phyloP scores from a whole-genome alignment of 1,139 yeast species.

The Blastobotrys buckinghamii region DNA sequence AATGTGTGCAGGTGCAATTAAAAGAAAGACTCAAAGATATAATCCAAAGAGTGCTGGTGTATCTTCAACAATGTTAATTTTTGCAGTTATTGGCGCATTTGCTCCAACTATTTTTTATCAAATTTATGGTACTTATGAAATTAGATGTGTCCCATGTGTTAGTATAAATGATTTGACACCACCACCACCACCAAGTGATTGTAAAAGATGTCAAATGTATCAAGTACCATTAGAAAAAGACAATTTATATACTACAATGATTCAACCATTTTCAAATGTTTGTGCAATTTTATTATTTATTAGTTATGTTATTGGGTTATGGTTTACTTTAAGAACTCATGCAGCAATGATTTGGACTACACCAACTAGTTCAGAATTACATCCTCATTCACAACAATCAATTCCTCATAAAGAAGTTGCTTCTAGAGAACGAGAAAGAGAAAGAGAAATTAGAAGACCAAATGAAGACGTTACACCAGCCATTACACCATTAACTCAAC shows the following conservation, averaged over 20 bases:
- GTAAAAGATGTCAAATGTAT: conserved; percentile 69
- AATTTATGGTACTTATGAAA: conserved; percentile 82
- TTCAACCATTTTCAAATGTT: conserved; percentile 74
- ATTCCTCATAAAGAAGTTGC: not conserved
- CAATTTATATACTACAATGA: conserved; percentile 52
- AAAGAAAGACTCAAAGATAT: conserved; percentile 86
- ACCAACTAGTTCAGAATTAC: conserved; percentile 39
- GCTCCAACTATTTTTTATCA: conserved; percentile 90
- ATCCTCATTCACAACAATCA: not conserved
- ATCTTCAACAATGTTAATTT: conserved; percentile 88
- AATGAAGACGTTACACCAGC: not conserved
- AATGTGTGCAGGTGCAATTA: conserved; percentile 95
- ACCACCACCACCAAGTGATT: conserved; percentile 37
- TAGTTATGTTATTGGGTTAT: conserved; percentile 84
- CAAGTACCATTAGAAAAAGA: conserved; percentile 71
- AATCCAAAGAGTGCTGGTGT: conserved; percentile 97
- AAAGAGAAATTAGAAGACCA: not conserved
- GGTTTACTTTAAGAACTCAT: conserved; percentile 91
- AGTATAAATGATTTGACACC: conserved; percentile 10
- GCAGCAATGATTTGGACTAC: conserved; percentile 95
- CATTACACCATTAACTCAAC: not conserved
- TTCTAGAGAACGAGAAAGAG: not conserved
- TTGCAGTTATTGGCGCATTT: conserved; percentile 86
- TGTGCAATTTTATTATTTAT: conserved; percentile 78
- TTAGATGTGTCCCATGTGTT: conserved; percentile 55